Base-by-base conservation (phyloP, 441 rosid genomes). In the Jatropha podagrica region DNA sequence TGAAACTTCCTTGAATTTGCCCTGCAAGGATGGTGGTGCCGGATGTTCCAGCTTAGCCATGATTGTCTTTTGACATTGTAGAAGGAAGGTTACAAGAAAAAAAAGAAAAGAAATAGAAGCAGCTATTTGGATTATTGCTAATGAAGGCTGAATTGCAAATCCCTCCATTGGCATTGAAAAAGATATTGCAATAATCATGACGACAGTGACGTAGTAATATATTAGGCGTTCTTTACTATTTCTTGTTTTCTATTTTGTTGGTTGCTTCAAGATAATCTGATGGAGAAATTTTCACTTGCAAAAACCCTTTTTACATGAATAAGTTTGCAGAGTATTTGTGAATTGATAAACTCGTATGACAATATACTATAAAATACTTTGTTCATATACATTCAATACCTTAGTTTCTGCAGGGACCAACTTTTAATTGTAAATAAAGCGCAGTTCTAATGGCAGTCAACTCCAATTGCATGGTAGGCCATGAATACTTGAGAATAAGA, bases 41-140 rank as follows among this genome's bases (percentile, higher is more conserved):
- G 27, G 18, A 62, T 52, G 10, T 60, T 73, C 65, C 69, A 49
- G 68, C 58, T 63, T 54, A 51, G 77, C 61, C 44, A 72, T 77
- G 56, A 67, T 71, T 67, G 69, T 60, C 14, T 73, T 54, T 59
- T 72, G 81, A 78, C 77, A 37, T 51, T 41, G 40, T 46, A 61
- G 7, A 12, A 46, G 23, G 55, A 32, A 59, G 62, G 52, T 59
- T 46, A 68, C 26, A 44, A 75, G 37, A 38, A 59, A 5, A 59
- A 5, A 10, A 51, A 68, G 15, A n/a, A 23, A 48, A 40, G 49
- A 55, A 4, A 68, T 51, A 51, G 41, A 54, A 69, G 65, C 20
- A 55, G 69, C 18, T 38, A 13, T 51, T 52, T 18, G 48, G 20
- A 58, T 58, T 17, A 56, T 56, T 4, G 7, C 59, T 52, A 52